Conservation (phyloP, 2,329 filamentous ascomycete species). For the Penicillium sp. region DNA sequence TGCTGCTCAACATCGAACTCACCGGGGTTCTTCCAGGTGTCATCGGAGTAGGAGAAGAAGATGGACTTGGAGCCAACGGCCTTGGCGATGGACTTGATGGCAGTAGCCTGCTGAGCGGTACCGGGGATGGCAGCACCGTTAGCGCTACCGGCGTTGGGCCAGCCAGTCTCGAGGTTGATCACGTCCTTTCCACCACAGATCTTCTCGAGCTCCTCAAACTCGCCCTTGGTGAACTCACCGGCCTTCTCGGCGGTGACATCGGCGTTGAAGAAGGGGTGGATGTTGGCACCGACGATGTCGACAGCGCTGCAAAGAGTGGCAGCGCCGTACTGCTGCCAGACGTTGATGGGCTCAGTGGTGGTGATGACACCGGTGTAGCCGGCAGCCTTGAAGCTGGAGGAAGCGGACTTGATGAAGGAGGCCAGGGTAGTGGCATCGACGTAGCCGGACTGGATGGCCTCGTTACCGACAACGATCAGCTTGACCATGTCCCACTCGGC, state of each 20-base stretch:
- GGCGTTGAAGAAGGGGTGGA: slow-evolving; percentile 92
- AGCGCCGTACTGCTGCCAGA: slow-evolving; percentile 63
- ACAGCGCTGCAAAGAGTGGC: slow-evolving; percentile 67
- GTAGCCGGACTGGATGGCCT: slow-evolving; percentile 76
- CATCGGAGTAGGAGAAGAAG: slow-evolving; percentile 79
- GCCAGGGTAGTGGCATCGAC: slow-evolving; percentile 65
- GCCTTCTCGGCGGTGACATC: slow-evolving; percentile 63
- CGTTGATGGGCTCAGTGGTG: slow-evolving; percentile 80
- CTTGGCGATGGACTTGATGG: slow-evolving; percentile 69
- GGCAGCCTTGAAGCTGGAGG: slow-evolving; percentile 59
- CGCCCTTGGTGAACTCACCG: slow-evolving; percentile 71
- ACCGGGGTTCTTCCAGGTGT: slow-evolving; percentile 76
- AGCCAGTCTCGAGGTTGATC: slow-evolving; percentile 87
- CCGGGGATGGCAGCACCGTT: slow-evolving; percentile 75
- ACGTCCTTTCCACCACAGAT: slow-evolving; percentile 72
- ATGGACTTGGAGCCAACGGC: slow-evolving; percentile 67
- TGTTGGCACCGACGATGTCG: slow-evolving; percentile 80
- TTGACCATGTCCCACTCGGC: slow-evolving; percentile 72
- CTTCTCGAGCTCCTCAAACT: slow-evolving; percentile 69
- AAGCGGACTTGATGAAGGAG: slow-evolving; percentile 67
- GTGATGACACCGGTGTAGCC: slow-evolving; percentile 76
- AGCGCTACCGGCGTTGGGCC: slow-evolving; percentile 69
- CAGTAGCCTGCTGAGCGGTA: slow-evolving; percentile 63
- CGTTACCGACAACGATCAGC: slow-evolving; percentile 86
- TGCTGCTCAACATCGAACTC: slow-evolving; percentile 72